Evolutionary conservation across 106 monocot genomes (phyloP).

Genomic region (Phalaenopsis aphrodite): DNA sequence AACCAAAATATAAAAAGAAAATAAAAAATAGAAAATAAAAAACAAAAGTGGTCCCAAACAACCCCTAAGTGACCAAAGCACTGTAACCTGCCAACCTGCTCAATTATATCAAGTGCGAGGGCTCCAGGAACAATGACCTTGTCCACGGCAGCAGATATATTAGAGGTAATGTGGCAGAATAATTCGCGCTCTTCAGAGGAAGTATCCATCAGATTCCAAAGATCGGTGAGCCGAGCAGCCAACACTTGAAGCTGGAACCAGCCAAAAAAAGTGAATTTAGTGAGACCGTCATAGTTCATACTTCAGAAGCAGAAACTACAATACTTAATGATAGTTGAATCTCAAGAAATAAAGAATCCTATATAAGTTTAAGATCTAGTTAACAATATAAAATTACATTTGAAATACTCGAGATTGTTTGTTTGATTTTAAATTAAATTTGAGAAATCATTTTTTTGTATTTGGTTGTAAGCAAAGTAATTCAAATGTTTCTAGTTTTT

Average conservation of each 20-base stretch:
- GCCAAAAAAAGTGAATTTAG: background rate
- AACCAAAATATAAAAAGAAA: no score
- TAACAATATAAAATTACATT: background rate
- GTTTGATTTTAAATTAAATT: no score
- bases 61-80: background rate
- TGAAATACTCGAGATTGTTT: no score
- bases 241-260: constrained; percentile 62
- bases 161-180: constrained; percentile 15
- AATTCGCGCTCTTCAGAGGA: background rate
- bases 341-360: background rate
- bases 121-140: constrained; percentile 21
- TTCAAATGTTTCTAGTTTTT: no score
- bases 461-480: no score
- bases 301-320: background rate
- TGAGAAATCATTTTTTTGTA: no score
- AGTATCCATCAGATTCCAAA: constrained; percentile 15
- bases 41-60: no score
- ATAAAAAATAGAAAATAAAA: no score
- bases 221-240: constrained; percentile 24
- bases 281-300: background rate
- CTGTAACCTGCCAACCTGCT: background rate
- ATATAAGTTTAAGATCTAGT: background rate
- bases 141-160: constrained; percentile 16
- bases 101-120: constrained; percentile 26
- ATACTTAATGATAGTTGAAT: background rate